These are phyloP conservation scores for Trichoderma citrinoviride DNA, from an alignment of 2,329 filamentous ascomycete species.

Conservation along the genomic window DNA sequence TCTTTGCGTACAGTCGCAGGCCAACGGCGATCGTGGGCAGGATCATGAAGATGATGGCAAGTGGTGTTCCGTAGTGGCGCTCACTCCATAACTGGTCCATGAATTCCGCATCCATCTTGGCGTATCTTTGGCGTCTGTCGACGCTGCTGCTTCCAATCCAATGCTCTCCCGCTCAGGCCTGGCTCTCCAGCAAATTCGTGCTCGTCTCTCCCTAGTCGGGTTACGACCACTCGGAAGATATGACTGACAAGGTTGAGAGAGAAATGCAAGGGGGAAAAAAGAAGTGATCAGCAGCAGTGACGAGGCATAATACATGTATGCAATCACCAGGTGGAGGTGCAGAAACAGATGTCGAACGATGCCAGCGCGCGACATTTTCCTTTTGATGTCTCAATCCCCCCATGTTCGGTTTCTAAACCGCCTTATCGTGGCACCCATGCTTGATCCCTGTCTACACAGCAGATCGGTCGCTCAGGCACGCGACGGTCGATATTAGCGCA, in stretches of 20 bases:
- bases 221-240: background rate
- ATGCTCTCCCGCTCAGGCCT: background rate
- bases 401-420: background rate
- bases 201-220: background rate
- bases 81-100: slow-evolving; percentile 16
- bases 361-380: slow-evolving; percentile 5
- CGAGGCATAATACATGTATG: slow-evolving; percentile 8
- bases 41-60: slow-evolving; percentile 10
- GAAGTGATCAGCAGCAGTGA: slow-evolving; percentile 14
- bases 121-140: background rate
- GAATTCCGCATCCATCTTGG: slow-evolving; percentile 14
- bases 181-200: background rate
- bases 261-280: slow-evolving; percentile 6
- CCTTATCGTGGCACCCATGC: slow-evolving; percentile 7
- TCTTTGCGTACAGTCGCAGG: slow-evolving; percentile 14
- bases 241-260: background rate
- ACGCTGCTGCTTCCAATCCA: background rate
- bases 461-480: slow-evolving; percentile 5
- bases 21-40: slow-evolving; percentile 8
- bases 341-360: background rate
- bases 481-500: slow-evolving; percentile 3
- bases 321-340: slow-evolving; percentile 3
- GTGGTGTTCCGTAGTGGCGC: slow-evolving; percentile 14
- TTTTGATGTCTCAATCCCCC: background rate
- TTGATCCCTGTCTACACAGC: slow-evolving; percentile 3